Percentiles rank a stretch among this genome's conserved stretches.
Evolutionary conservation across 371 early-diverging fungal species (phyloP).

Genomic region (Mortierella sp.): DNA sequence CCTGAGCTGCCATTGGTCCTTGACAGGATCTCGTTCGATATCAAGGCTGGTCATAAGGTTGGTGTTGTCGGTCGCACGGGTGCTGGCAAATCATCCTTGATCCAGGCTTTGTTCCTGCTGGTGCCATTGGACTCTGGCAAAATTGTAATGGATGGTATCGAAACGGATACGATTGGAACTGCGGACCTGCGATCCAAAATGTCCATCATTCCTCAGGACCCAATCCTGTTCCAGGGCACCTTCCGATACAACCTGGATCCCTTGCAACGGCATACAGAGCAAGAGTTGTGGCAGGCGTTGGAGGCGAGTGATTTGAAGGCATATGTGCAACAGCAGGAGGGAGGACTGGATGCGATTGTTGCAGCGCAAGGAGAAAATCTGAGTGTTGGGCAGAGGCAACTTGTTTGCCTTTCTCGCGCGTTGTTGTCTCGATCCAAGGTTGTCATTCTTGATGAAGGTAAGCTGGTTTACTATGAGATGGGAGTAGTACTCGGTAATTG

Average conservation of each 20-base stretch:
- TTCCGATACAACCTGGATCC: conserved; percentile 87
- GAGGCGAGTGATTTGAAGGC: conserved; percentile 81
- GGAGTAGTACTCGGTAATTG: no score
- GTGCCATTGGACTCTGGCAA: conserved; percentile 84
- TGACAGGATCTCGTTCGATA: conserved; percentile 70
- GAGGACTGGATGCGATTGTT: conserved; percentile 79
- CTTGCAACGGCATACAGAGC: conserved; percentile 77
- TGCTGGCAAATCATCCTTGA: conserved; percentile 93
- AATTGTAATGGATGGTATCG: conserved; percentile 82
- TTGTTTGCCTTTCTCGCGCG: conserved; percentile 89
- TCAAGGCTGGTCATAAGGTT: conserved; percentile 82
- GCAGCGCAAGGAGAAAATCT: conserved; percentile 82
- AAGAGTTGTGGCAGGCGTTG: conserved; percentile 87
- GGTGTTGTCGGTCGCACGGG: conserved; percentile 96
- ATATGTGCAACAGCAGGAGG: conserved; percentile 72
- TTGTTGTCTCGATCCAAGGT: conserved; percentile 78
- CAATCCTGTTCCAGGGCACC: conserved; percentile 85
- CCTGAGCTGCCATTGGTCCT: conserved; percentile 41
- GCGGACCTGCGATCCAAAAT: conserved; percentile 84
- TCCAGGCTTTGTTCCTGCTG: conserved; percentile 90
- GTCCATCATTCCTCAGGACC: conserved; percentile 97
- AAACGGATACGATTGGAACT: conserved; percentile 84
- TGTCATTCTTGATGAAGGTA: conserved; percentile 88
- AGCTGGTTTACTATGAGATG: not conserved
- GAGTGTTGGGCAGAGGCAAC: conserved; percentile 91